Conservation (phyloP, 768 basidiomycete genomes). For the Daedaleopsis nitida region DNA sequence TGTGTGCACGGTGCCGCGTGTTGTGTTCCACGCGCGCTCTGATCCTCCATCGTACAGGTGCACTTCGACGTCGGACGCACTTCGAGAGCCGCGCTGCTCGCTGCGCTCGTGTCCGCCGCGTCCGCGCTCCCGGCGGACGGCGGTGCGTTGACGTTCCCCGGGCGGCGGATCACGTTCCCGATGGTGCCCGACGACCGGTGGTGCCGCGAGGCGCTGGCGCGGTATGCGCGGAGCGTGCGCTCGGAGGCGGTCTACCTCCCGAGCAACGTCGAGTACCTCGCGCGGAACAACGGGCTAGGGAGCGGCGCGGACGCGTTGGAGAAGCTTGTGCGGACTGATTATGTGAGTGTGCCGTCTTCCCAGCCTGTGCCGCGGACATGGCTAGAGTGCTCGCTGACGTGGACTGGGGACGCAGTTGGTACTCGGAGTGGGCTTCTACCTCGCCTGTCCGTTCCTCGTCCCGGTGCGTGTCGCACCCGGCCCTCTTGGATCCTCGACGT, state of each 20-base stretch:
- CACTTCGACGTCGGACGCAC: slow-evolving; percentile 48
- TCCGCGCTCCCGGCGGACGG: slow-evolving; percentile 20
- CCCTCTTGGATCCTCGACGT: background rate
- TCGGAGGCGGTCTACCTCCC: slow-evolving; percentile 67
- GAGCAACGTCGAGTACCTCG: slow-evolving; percentile 68
- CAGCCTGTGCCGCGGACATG: too few species aligned
- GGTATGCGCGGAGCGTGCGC: slow-evolving; percentile 58
- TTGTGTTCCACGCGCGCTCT: too few species aligned
- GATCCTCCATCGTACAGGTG: slow-evolving; percentile 34
- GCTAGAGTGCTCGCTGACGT: background rate
- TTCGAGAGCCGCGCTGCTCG: slow-evolving; percentile 44
- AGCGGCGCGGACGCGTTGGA: slow-evolving; percentile 45
- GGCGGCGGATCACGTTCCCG: slow-evolving; percentile 59
- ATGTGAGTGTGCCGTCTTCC: slow-evolving; percentile 37
- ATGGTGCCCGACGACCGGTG: slow-evolving; percentile 64
- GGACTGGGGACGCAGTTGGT: slow-evolving; percentile 45
- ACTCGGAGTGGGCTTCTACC: slow-evolving; percentile 63
- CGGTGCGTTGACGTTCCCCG: slow-evolving; percentile 47
- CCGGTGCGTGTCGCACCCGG: slow-evolving; percentile 41
- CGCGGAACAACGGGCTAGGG: slow-evolving; percentile 58
- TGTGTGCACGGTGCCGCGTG: too few species aligned
- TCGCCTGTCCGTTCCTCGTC: slow-evolving; percentile 64
- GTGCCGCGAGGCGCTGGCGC: slow-evolving; percentile 53
- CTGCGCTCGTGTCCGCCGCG: slow-evolving; percentile 30
- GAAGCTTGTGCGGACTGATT: slow-evolving; percentile 50